A percentile compares a stretch with the other conserved stretches of the same genome.
Evolutionary conservation across 257 asterid species (phyloP).

Genomic region (Capsicum chinense): DNA sequence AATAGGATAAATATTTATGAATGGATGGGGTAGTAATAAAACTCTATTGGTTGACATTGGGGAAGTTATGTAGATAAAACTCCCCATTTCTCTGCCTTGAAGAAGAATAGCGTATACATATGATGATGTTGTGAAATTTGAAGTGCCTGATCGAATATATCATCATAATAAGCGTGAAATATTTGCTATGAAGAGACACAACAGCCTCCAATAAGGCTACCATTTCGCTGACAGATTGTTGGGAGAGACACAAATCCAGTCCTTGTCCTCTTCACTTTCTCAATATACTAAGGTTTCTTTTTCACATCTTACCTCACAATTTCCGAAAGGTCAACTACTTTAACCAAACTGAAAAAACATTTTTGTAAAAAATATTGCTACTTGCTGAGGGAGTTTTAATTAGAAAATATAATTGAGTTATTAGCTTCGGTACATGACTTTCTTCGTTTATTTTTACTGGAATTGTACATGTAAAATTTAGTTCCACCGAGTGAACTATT

Average conservation of each 20-base stretch:
- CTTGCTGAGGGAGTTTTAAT: not conserved
- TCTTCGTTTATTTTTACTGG: no score
- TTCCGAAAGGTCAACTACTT: slow-evolving; percentile 26
- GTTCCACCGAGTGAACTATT: no score
- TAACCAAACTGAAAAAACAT: not conserved
- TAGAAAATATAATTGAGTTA: not conserved
- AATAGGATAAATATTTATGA: no score
- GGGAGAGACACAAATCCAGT: not conserved
- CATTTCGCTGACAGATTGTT: not conserved
- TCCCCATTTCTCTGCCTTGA: not conserved
- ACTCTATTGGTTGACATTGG: no score
- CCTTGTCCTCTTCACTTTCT: not conserved
- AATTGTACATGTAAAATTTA: no score
- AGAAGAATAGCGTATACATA: not conserved
- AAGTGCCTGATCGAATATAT: not conserved
- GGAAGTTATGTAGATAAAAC: no score
- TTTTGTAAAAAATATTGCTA: not conserved
- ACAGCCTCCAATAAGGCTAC: not conserved
- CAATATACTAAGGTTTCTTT: slow-evolving; percentile 1
- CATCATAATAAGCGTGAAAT: not conserved
- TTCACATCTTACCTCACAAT: not conserved
- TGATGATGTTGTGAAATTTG: not conserved
- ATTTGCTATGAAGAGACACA: not conserved
- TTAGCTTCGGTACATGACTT: not conserved
- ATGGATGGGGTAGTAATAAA: no score